These are phyloP conservation scores for Castanea crenata DNA, from an alignment of 306 rosid genomes.

Conservation along the genomic window DNA sequence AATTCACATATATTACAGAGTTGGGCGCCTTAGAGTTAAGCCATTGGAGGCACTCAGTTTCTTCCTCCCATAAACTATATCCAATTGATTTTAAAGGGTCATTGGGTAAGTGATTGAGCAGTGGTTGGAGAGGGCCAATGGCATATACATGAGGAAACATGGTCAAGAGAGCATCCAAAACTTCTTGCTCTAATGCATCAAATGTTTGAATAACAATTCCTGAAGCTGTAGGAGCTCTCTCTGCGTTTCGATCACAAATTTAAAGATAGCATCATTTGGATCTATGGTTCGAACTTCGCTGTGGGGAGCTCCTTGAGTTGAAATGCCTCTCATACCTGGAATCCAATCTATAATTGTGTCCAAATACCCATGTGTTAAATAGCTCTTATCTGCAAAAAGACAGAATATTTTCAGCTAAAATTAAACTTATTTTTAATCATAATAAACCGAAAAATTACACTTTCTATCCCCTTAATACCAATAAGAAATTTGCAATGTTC, in stretches of 20 bases:
- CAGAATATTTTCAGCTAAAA: no score
- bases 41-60: conserved; percentile 10
- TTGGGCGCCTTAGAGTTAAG: background rate
- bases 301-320: conserved; percentile 2
- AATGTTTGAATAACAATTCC: conserved; percentile 3
- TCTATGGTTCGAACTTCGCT: background rate
- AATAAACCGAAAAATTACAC: no score
- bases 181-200: conserved; percentile 4
- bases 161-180: background rate
- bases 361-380: conserved; percentile 7
- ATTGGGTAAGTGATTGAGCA: background rate
- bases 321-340: background rate
- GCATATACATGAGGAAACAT: background rate
- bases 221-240: background rate
- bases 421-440: no score
- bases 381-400: conserved; percentile 7
- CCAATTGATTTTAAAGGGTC: background rate
- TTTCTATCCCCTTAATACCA: no score
- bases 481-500: no score
- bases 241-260: background rate
- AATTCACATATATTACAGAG: conserved; percentile 2
- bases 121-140: background rate
- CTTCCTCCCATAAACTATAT: conserved; percentile 7
- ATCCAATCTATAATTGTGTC: conserved; percentile 6
- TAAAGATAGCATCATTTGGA: background rate